A percentile compares a stretch with the other conserved stretches of the same genome.
phyloP scores from a whole-genome alignment of 352 stramenopile species.

The Phytophthora rubi region DNA sequence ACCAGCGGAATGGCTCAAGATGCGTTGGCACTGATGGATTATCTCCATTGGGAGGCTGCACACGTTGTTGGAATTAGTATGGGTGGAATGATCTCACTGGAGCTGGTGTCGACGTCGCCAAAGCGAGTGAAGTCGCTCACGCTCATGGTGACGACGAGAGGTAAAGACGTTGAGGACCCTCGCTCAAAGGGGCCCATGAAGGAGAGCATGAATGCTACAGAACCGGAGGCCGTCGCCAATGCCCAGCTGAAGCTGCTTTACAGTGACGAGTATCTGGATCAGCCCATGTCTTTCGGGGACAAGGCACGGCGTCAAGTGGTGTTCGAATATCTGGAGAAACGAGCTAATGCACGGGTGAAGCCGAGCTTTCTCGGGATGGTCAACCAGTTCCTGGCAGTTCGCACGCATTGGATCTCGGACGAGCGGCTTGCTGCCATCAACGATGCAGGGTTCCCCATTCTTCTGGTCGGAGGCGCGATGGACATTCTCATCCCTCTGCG shows the following conservation, averaged over 20 bases:
- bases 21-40: slow-evolving; percentile 51
- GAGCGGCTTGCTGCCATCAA: slow-evolving; percentile 47
- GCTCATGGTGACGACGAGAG: slow-evolving; percentile 54
- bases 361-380: slow-evolving; percentile 19
- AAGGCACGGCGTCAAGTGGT: slow-evolving; percentile 33
- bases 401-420: slow-evolving; percentile 51
- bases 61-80: slow-evolving; percentile 55
- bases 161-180: slow-evolving; percentile 43
- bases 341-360: slow-evolving; percentile 24
- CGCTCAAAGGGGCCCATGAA: slow-evolving; percentile 37
- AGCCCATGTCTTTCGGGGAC: slow-evolving; percentile 40
- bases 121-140: slow-evolving; percentile 53
- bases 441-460: slow-evolving; percentile 44
- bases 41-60: slow-evolving; percentile 47
- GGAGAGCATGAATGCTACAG: slow-evolving; percentile 37
- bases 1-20: slow-evolving; percentile 61
- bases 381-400: slow-evolving; percentile 37
- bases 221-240: slow-evolving; percentile 35
- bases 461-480: slow-evolving; percentile 44
- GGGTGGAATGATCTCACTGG: slow-evolving; percentile 64
- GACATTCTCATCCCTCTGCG: slow-evolving; percentile 49
- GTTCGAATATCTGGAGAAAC: slow-evolving; percentile 21
- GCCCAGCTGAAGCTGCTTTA: slow-evolving; percentile 43
- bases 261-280: slow-evolving; percentile 34
- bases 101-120: slow-evolving; percentile 48